Evolutionary conservation across 192 early-diverging fungal species (phyloP).

Genomic region (Mortierella antarctica): DNA sequence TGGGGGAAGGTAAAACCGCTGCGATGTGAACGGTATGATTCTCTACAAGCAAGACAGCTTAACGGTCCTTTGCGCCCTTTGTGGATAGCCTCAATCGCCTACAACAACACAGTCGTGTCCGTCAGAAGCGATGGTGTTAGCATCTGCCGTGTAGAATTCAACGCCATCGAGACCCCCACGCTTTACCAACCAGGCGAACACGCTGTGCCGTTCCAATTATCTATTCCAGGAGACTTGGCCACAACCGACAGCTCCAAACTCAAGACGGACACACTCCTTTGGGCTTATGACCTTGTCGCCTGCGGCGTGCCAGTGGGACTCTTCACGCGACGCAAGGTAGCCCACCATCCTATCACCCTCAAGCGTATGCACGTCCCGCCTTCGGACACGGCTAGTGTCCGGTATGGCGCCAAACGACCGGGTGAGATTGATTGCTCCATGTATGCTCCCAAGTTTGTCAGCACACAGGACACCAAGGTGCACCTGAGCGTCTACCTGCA

Average conservation of each 20-base stretch:
- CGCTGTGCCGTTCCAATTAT: slow-evolving; percentile 10
- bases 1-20: slow-evolving; percentile 24
- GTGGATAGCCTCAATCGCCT: slow-evolving; percentile 1
- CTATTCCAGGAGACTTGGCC: slow-evolving; percentile 23
- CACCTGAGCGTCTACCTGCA: slow-evolving; percentile 14
- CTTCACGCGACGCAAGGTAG: slow-evolving; percentile 14
- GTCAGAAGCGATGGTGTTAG: slow-evolving; percentile 13
- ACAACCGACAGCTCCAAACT: slow-evolving; percentile 5
- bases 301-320: slow-evolving; percentile 10
- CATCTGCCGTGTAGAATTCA: slow-evolving; percentile 7
- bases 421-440: slow-evolving; percentile 28
- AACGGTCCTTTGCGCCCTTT: not conserved
- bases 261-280: not conserved
- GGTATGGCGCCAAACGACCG: slow-evolving; percentile 19
- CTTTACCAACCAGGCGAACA: slow-evolving; percentile 22
- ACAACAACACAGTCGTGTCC: not conserved
- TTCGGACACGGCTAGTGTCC: slow-evolving; percentile 9
- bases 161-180: slow-evolving; percentile 7
- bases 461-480: slow-evolving; percentile 3
- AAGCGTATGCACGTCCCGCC: slow-evolving; percentile 23
- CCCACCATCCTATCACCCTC: slow-evolving; percentile 4
- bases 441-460: slow-evolving; percentile 29
- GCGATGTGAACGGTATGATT: not conserved
- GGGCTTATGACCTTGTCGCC: slow-evolving; percentile 17
- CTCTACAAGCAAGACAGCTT: not conserved